phyloP scores from a whole-genome alignment of 202 grass and related monocot species.

The Setaria italica region DNA sequence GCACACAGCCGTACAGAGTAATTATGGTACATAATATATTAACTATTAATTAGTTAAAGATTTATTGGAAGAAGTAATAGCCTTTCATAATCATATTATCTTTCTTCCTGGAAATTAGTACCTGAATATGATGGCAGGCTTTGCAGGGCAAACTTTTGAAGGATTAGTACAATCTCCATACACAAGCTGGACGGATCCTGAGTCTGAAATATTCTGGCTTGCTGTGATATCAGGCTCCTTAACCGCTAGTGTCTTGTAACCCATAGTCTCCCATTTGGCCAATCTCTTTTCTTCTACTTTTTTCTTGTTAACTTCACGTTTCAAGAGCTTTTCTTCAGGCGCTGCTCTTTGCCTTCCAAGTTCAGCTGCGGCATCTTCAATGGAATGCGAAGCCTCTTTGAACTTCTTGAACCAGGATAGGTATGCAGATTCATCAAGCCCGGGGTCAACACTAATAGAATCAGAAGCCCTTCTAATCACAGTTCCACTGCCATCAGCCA shows the following conservation, averaged over 20 bases:
- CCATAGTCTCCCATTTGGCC: slow-evolving; percentile 82
- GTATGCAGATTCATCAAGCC: slow-evolving; percentile 79
- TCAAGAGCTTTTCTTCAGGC: slow-evolving; percentile 67
- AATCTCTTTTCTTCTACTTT: slow-evolving; percentile 81
- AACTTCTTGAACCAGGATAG: slow-evolving; percentile 89
- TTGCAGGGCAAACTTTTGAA: slow-evolving; percentile 65
- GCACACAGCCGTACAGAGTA: not conserved
- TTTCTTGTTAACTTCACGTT: slow-evolving; percentile 77
- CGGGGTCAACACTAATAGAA: slow-evolving; percentile 64
- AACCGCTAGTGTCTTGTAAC: slow-evolving; percentile 71
- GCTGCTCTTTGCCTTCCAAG: slow-evolving; percentile 58
- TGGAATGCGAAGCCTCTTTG: slow-evolving; percentile 69
- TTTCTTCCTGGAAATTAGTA: slow-evolving; percentile 53
- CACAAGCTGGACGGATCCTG: slow-evolving; percentile 79
- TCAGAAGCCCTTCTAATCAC: slow-evolving; percentile 55
- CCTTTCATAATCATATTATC: slow-evolving; percentile 24
- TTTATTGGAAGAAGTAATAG: not conserved
- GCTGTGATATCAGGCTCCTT: slow-evolving; percentile 61
- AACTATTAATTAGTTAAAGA: slow-evolving; percentile 28
- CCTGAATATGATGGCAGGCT: slow-evolving; percentile 93
- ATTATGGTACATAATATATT: slow-evolving; percentile 9
- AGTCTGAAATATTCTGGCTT: slow-evolving; percentile 58
- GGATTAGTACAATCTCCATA: slow-evolving; percentile 96
- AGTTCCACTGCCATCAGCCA: slow-evolving; percentile 33
- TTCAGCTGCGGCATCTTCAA: slow-evolving; percentile 57